Evolutionary conservation across 108 stramenopile species (phyloP).

Genomic region (Bacterosira constricta): DNA sequence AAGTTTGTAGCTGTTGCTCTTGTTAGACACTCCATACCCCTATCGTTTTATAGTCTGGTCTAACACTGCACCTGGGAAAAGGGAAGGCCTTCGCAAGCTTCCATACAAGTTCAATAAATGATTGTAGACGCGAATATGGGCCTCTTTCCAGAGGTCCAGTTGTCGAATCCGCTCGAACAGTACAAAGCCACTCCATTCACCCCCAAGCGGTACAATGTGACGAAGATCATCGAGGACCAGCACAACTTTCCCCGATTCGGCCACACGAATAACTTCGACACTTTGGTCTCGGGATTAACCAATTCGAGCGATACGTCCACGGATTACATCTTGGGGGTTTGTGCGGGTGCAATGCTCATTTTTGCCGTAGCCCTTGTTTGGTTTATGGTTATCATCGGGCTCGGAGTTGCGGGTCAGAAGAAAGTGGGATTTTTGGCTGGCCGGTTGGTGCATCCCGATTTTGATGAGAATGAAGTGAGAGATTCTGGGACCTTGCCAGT

Average conservation of each 20-base stretch:
- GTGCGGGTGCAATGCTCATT: not conserved
- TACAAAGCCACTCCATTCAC: conserved; percentile 7
- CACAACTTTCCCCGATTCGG: conserved; percentile 33
- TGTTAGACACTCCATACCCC: too few species aligned
- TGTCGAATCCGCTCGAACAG: not conserved
- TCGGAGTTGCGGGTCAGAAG: conserved; percentile 16
- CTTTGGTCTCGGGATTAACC: conserved; percentile 2
- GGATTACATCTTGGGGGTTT: not conserved
- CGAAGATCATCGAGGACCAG: not conserved
- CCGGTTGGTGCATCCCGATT: not conserved
- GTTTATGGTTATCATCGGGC: conserved; percentile 10
- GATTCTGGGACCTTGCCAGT: not conserved
- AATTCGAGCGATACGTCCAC: not conserved
- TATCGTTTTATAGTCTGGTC: too few species aligned
- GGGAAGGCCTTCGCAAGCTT: too few species aligned
- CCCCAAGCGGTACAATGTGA: conserved; percentile 6
- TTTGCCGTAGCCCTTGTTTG: not conserved
- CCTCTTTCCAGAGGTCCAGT: not conserved
- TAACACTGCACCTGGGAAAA: too few species aligned
- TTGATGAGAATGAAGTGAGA: not conserved
- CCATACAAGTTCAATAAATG: too few species aligned
- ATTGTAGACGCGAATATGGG: too few species aligned
- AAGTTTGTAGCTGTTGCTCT: too few species aligned
- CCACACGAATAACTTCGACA: conserved; percentile 16
- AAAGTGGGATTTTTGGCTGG: conserved; percentile 30